Base-by-base conservation (phyloP, 164 flowering plant genomes). In the Annona cherimola region DNA sequence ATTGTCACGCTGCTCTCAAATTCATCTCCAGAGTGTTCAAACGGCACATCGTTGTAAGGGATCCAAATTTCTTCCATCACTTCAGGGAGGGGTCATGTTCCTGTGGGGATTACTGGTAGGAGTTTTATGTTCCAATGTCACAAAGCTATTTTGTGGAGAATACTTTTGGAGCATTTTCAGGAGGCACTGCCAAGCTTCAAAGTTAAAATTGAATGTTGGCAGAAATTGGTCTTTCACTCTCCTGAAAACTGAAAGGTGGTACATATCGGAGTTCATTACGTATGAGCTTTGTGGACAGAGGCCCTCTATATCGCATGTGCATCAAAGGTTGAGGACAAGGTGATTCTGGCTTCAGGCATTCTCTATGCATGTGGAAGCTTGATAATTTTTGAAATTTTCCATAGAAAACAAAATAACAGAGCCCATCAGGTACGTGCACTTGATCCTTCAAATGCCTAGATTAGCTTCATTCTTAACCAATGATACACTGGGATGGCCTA, bases 11-110 rank as follows among this genome's bases (percentile, higher is more conserved):
- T 71, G 96, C 97, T 41, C 85, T 89, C 82, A 90, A 87, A 69
- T 86, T 83, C 63, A 71, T 89, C 69, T 92, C 97, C 1, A 70
- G 63, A 61, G 90, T 86, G 11, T 87, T 71, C 68, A 14, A 62
- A 41, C 80, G 96, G 74, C 86, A 80, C 71, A 83, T 94, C 61
- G 80, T 92, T 35, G 64, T 94, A 73, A 87, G 98, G 72, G 98
- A 92, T 80, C 77, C 92, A 16, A 94, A 92, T 71, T 84, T 97
- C 59, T 94, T 92, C 79, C 98, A 93, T 78, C 98, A 93, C 81
- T 89, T 91, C 75, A 81, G 61, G 61, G 90, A 81, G 55, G 93
- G 98, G 45, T 42, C 12, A 4, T 93, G 98, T 80, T 87, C 95
- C 44, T 93, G 96, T 79, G 77, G 83, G 35, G 96, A 93, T 76